A percentile compares a stretch with the other conserved stretches of the same genome.
phyloP scores from a whole-genome alignment of 2,329 filamentous ascomycete species.

The Colletotrichum costaricense region DNA sequence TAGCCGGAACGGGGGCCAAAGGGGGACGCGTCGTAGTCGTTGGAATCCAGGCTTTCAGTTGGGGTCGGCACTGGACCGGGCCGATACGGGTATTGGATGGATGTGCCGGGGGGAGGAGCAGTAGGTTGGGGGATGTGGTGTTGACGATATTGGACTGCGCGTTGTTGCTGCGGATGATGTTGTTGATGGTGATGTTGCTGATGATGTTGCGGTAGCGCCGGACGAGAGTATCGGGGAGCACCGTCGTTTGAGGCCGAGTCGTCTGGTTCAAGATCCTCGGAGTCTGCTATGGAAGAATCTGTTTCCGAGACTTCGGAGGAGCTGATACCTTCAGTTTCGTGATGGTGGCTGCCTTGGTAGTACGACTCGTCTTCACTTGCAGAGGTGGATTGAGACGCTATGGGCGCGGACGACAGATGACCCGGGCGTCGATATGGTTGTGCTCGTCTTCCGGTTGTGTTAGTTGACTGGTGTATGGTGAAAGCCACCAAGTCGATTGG shows the following conservation, averaged over 20 bases:
- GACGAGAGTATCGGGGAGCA: constrained; percentile 43
- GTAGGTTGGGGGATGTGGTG: constrained; percentile 16
- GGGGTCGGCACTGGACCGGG: constrained; percentile 60
- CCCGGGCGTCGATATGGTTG: constrained; percentile 37
- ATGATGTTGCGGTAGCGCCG: background rate
- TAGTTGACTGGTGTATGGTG: constrained; percentile 37
- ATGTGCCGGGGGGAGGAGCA: constrained; percentile 36
- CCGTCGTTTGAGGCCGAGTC: constrained; percentile 67
- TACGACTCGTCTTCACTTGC: constrained; percentile 52
- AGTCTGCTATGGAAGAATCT: constrained; percentile 48
- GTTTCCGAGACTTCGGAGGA: constrained; percentile 43
- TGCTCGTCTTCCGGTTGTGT: constrained; percentile 26
- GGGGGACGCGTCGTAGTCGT: constrained; percentile 63
- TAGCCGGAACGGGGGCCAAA: constrained; percentile 49
- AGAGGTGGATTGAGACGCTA: constrained; percentile 46
- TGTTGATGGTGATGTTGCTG: background rate
- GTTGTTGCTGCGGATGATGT: constrained; percentile 5
- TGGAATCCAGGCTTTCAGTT: constrained; percentile 72
- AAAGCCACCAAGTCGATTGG: constrained; percentile 34
- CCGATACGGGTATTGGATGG: constrained; percentile 47
- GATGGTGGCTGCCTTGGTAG: constrained; percentile 39
- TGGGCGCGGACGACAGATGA: constrained; percentile 28
- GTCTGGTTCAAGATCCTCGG: constrained; percentile 59
- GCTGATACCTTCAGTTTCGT: constrained; percentile 45
- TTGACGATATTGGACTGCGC: background rate